Percentiles rank a stretch among this genome's conserved stretches.
phyloP scores from a whole-genome alignment of 1,284 basidiomycete genomes.

The Ceratobasidium sp. region DNA sequence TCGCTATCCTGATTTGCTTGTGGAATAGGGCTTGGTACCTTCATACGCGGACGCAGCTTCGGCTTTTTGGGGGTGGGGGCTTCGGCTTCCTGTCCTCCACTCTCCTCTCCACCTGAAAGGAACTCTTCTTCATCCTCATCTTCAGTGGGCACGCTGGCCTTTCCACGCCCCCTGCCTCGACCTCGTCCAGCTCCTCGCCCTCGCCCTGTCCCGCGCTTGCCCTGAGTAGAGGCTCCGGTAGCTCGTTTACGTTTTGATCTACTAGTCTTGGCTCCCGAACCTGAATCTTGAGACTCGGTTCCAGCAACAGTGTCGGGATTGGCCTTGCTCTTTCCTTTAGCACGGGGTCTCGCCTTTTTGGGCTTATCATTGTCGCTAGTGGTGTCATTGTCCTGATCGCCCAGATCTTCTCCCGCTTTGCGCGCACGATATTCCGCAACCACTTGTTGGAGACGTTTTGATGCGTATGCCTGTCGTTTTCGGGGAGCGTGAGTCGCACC shows the following conservation, averaged over 20 bases:
- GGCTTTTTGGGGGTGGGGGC: conserved; percentile 15
- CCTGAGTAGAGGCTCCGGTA: conserved; percentile 25
- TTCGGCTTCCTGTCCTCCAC: background rate
- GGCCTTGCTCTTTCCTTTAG: background rate
- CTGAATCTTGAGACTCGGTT: conserved; percentile 37
- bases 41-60: conserved; percentile 25
- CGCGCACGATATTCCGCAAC: conserved; percentile 36
- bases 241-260: conserved; percentile 14
- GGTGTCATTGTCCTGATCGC: conserved; percentile 30
- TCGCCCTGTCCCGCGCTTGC: conserved; percentile 63
- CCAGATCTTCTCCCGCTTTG: conserved; percentile 37
- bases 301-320: conserved; percentile 13
- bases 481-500: conserved; percentile 72
- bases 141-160: conserved; percentile 9
- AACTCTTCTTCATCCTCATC: conserved; percentile 31
- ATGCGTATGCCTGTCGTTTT: conserved; percentile 79
- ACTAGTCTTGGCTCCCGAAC: background rate
- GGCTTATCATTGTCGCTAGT: conserved; percentile 29
- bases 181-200: conserved; percentile 11
- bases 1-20: conserved; percentile 7
- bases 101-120: background rate
- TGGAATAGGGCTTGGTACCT: conserved; percentile 24
- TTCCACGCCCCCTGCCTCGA: conserved; percentile 26
- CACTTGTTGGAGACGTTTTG: conserved; percentile 88
- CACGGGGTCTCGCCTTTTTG: conserved; percentile 24